Conservation (phyloP, 306 rosid species). For the Medicago lupulina region DNA sequence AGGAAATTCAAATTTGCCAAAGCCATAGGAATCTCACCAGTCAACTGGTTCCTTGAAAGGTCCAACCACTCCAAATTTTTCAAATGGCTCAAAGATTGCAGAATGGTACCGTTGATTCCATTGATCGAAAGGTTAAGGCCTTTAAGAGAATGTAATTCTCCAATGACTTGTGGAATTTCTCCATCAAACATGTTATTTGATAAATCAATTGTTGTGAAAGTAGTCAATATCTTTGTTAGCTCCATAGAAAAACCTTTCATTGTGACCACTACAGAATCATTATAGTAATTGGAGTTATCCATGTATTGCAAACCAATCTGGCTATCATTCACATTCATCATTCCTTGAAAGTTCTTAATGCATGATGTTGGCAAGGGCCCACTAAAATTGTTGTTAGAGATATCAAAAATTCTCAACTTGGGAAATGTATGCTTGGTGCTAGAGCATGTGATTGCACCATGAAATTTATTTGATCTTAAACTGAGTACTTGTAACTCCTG, state of each 20-base stretch:
- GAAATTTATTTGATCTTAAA: conserved; percentile 47
- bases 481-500: conserved; percentile 41
- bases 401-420: conserved; percentile 43
- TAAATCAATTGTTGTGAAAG: conserved; percentile 41
- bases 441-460: conserved; percentile 41
- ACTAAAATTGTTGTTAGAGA: conserved; percentile 47
- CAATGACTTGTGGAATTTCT: conserved; percentile 39
- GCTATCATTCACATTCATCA: conserved; percentile 12
- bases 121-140: conserved; percentile 42
- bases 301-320: conserved; percentile 17
- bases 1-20: conserved; percentile 29
- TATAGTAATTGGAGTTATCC: rapidly evolving
- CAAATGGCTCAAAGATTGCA: not conserved
- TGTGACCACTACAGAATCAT: conserved; percentile 13
- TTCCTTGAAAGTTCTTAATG: conserved; percentile 42
- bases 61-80: conserved; percentile 8
- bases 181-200: conserved; percentile 54
- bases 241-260: not conserved
- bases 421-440: conserved; percentile 23
- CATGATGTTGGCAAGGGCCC: conserved; percentile 44
- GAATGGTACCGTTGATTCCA: not conserved
- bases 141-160: conserved; percentile 30
- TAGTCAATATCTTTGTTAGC: not conserved
- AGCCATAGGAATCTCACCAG: not conserved
- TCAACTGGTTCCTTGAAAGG: conserved; percentile 14